Base-by-base conservation (phyloP, 441 rosid genomes). In the Populus tomentosa region DNA sequence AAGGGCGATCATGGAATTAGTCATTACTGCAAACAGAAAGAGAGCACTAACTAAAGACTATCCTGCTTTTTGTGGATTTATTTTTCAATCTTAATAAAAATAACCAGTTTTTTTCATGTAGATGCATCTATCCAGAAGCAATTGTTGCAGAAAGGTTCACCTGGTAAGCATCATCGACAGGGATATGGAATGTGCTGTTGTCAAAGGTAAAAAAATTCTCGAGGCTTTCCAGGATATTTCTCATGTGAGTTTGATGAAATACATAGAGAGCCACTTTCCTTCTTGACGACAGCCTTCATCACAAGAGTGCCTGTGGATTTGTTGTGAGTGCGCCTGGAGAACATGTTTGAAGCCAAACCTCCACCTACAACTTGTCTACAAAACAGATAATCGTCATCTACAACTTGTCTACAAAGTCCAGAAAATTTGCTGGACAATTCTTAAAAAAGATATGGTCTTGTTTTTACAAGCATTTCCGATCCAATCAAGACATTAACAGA, bases 321-420 rank as follows among this genome's bases (percentile, higher is more conserved):
- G 97, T 93, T 7, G 99, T 93, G 74, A 33, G 84, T 3, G 95
- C 84, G 70, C 94, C 94, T 0, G 97, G 98, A 78, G 98, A 82
- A 88, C 91, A 89, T 10, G 99, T 95, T 78, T 95, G 94, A 80
- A 93, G 90, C 99, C 99, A 95, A 75, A 92, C 87, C 78, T 95
- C 97, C 73, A 93, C 87, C 99, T 93, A 82, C 23, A 11, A 69
- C 76, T 72, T 59, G 62, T 36, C 38, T 36, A 6, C 9, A 36
- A 36, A 36, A 7, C 38, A 36, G 8, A 36, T 7, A 36, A 7
- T 7, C 9, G 38, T 36, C 38, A 7, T 36, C 0, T 7, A 36
- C 38, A 36, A 1, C 38, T 7, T 7, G 38, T 36, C 38, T 36
- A 1, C 10, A 36, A 36, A 36, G 38, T 36, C 9, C 38, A 36